Conservation (phyloP, 1,284 basidiomycete genomes). For the Moesziomyces sp. region DNA sequence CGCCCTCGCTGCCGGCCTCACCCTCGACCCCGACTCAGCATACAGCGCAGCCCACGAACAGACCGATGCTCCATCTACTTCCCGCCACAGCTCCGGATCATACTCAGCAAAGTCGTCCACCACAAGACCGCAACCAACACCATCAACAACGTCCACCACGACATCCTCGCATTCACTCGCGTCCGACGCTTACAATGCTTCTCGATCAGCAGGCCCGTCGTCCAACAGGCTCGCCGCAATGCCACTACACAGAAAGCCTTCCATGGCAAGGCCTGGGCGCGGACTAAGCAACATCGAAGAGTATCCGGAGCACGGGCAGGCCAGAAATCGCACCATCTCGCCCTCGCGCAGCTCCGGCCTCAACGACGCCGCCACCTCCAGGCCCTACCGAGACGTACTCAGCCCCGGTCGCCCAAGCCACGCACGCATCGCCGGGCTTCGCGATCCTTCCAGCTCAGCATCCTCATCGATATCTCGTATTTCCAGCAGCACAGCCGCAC, state of each 20-base stretch:
- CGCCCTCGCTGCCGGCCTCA: conserved; percentile 40
- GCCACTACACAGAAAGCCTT: conserved; percentile 25
- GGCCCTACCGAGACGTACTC: conserved; percentile 2
- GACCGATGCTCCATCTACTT: conserved; percentile 9
- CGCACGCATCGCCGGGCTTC: conserved; percentile 7
- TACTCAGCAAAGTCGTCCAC: conserved; percentile 11
- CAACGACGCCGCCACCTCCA: conserved; percentile 13
- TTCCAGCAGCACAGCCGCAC: not conserved
- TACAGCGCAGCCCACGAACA: not conserved
- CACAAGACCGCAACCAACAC: too few species aligned
- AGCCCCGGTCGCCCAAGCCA: conserved; percentile 4
- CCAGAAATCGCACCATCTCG: conserved; percentile 11
- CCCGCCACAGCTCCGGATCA: conserved; percentile 22
- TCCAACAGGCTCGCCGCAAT: conserved; percentile 25
- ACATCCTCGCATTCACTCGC: conserved; percentile 1
- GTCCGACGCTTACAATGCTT: conserved; percentile 13
- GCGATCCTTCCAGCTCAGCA: conserved; percentile 18
- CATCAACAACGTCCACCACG: conserved; percentile 1
- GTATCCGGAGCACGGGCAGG: conserved; percentile 29
- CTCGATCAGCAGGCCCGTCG: not conserved
- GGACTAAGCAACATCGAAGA: conserved; percentile 49
- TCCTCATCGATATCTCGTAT: conserved; percentile 23
- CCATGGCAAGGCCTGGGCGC: conserved; percentile 28
- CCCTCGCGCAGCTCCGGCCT: conserved; percentile 11
- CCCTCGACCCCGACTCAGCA: conserved; percentile 4